Percentiles rank a stretch among this genome's conserved stretches.
phyloP scores from a whole-genome alignment of 2,329 filamentous ascomycete genomes.

The Graphilbum sp. region DNA sequence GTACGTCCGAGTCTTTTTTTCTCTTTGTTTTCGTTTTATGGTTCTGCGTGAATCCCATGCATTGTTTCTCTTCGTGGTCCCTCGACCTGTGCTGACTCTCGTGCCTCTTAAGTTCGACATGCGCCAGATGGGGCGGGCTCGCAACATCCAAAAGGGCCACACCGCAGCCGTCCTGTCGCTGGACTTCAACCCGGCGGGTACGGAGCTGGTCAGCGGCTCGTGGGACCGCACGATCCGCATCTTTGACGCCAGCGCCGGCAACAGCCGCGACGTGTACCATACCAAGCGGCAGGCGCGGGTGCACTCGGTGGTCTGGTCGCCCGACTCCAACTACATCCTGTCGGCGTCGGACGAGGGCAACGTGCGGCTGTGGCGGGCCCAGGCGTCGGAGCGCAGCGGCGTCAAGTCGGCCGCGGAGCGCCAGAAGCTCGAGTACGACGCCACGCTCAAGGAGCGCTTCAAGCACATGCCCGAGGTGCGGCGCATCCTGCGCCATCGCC shows the following conservation, averaged over 20 bases:
- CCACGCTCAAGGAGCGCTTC: constrained; percentile 67
- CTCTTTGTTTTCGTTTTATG: no score
- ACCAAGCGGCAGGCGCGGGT: constrained; percentile 97
- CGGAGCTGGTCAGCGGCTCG: constrained; percentile 79
- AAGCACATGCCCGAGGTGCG: constrained; percentile 92
- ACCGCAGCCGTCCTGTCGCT: constrained; percentile 79
- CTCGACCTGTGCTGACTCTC: no score
- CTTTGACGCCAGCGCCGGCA: constrained; percentile 65
- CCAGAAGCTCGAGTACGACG: constrained; percentile 82
- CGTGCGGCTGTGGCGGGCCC: constrained; percentile 67
- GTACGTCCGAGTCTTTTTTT: constrained; percentile 6
- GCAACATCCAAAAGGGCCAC: constrained; percentile 12
- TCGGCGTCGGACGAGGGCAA: constrained; percentile 92
- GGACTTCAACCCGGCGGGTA: constrained; percentile 84
- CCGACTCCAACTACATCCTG: constrained; percentile 78
- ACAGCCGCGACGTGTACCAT: constrained; percentile 87
- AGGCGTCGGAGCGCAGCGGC: constrained; percentile 68
- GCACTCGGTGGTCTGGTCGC: constrained; percentile 36
- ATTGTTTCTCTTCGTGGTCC: no score
- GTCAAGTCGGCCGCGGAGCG: constrained; percentile 74
- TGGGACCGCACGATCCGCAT: constrained; percentile 80
- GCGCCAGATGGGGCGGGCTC: constrained; percentile 26
- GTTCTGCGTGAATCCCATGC: no score
- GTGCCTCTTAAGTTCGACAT: constrained; percentile 93
- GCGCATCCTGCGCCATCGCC: constrained; percentile 78